Conservation (phyloP, 1,284 basidiomycete genomes). For the Rhodotorula sp. region DNA sequence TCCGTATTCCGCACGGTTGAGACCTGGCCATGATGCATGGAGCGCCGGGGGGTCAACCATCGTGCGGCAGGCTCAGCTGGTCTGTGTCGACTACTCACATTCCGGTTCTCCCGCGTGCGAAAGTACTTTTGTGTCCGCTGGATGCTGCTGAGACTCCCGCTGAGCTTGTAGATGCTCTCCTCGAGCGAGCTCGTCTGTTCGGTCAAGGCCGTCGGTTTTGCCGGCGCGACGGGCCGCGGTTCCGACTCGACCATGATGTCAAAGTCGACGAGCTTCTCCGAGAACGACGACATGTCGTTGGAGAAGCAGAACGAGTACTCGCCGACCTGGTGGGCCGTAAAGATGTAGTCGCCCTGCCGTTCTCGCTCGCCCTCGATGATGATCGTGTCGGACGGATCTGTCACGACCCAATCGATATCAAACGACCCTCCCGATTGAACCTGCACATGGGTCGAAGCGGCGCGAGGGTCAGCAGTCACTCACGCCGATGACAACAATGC, state of each 20-base stretch:
- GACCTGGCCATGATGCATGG: slow-evolving; percentile 19
- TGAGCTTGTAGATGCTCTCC: slow-evolving; percentile 87
- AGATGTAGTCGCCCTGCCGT: slow-evolving; percentile 92
- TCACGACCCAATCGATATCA: slow-evolving; percentile 92
- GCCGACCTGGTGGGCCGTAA: slow-evolving; percentile 88
- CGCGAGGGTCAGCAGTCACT: slow-evolving; percentile 34
- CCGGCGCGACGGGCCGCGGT: slow-evolving; percentile 74
- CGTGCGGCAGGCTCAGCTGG: too few relatives aligned
- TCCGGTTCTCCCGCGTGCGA: slow-evolving; percentile 39
- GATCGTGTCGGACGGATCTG: slow-evolving; percentile 81
- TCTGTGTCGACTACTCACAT: slow-evolving; percentile 14
- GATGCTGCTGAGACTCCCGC: slow-evolving; percentile 76
- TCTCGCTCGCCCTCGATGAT: slow-evolving; percentile 82
- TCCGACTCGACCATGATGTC: slow-evolving; percentile 92
- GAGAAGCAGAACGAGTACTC: slow-evolving; percentile 98
- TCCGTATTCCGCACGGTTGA: slow-evolving; percentile 43
- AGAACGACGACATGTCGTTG: slow-evolving; percentile 89
- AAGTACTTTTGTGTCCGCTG: slow-evolving; percentile 90
- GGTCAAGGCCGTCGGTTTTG: slow-evolving; percentile 64
- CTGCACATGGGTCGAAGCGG: not conserved
- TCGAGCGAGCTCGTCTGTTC: slow-evolving; percentile 88
- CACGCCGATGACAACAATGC: not conserved
- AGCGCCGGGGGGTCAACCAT: not conserved
- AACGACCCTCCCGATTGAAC: slow-evolving; percentile 97
- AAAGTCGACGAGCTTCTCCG: slow-evolving; percentile 90